Conservation (phyloP, 371 early-diverging fungal species). For the Mucor racemosus region DNA sequence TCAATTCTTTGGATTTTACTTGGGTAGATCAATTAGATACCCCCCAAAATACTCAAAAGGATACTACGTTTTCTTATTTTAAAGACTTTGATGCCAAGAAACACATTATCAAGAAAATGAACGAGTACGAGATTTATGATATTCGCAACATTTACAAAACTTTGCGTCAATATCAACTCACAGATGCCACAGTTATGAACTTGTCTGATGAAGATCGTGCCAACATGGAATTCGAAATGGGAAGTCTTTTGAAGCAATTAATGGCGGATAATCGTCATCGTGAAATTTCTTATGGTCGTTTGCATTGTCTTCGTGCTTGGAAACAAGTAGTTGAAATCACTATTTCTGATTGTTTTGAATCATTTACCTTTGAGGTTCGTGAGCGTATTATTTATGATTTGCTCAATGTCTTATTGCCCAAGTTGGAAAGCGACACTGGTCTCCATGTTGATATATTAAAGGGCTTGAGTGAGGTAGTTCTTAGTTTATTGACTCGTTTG, state of each 20-base stretch:
- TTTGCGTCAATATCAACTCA: conserved; percentile 31
- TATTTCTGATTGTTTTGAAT: conserved; percentile 68
- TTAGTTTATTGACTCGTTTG: conserved; percentile 55
- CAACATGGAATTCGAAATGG: conserved; percentile 54
- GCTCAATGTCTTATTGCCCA: conserved; percentile 58
- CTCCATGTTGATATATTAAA: conserved; percentile 43
- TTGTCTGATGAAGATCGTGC: conserved; percentile 45
- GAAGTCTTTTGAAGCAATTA: conserved; percentile 53
- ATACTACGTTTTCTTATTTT: not conserved
- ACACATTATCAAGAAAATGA: conserved; percentile 10
- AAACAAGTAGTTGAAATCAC: conserved; percentile 80
- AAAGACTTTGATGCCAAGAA: conserved; percentile 24
- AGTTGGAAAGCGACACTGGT: conserved; percentile 22
- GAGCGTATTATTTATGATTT: conserved; percentile 67
- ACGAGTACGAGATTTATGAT: conserved; percentile 62
- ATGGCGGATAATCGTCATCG: conserved; percentile 70
- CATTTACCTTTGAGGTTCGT: conserved; percentile 59
- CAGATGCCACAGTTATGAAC: conserved; percentile 22
- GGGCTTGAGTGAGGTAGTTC: conserved; percentile 45
- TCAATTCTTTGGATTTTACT: conserved; percentile 54
- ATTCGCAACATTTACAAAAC: conserved; percentile 56
- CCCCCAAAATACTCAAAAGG: not conserved
- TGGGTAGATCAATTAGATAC: conserved; percentile 48
- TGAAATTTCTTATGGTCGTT: conserved; percentile 65
- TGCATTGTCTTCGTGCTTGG: conserved; percentile 79